Base-by-base conservation (phyloP, 2,329 filamentous ascomycete genomes). In the Zymoseptoria crescenta region DNA sequence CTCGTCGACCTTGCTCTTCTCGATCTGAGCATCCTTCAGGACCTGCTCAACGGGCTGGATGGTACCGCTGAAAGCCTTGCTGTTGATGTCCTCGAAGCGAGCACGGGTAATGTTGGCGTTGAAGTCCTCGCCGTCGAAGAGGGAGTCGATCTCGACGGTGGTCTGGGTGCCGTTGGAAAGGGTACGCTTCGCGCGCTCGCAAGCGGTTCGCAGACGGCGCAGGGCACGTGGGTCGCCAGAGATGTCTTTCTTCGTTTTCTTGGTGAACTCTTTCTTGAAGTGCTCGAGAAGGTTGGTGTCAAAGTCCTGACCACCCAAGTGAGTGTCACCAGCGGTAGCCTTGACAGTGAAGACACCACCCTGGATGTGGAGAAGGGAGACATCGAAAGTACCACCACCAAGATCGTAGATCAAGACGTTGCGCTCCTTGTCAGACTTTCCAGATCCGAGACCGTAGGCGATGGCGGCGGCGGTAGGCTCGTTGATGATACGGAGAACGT, bases 401-500 rank as follows among this genome's bases (percentile, higher is more conserved):
- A 99, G 87, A 87, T 99, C 94, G 84, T 97, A 99, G 83, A 99
- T 97, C 69, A 99, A 85, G 74, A 99, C 93, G 77, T 97, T 96
- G 74, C 94, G 91, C 85, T 97, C 94, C 85, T 96, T 96, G 77
- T 89, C 89, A 57, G 90, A 89, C 69, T 72, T 72, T 60, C 70
- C 70, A 50, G 70, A 64, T 57, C 70, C 70, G 63, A 99, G 89
- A 85, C 94, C 94, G 79, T 99, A 99, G 72, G 94, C 94, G 73
- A 97, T 97, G 71, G 94, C 94, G 64, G 94, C 94, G 69, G 94
- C 94, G 65, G 94, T 99, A 63, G 94, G 94, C 83, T 99, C 94
- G 86, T 99, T 99, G 82, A 99, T 97, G 82, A 99, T 97, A 85
- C 94, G 92, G 78, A 99, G 92, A 70, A 99, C 91, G 81, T 97